Percentiles rank a stretch among this genome's conserved stretches.
phyloP scores from a whole-genome alignment of 768 basidiomycete genomes.

The Leccinum truebloodii region DNA sequence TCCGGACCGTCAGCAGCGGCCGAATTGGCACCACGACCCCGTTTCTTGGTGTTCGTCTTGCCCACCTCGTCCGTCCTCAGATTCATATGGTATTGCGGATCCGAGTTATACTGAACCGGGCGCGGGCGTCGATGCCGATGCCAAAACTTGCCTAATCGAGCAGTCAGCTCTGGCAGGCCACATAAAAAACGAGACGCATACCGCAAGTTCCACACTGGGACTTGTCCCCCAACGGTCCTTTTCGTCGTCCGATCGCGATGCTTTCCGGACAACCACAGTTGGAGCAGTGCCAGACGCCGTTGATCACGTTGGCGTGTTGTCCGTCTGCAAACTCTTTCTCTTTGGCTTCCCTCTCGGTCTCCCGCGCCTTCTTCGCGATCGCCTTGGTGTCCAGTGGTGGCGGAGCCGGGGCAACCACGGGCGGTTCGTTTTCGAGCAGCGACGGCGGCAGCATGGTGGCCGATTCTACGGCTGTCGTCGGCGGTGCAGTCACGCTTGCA shows the following conservation, averaged over 20 bases:
- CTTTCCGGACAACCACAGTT: constrained; percentile 91
- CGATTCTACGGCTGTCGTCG: constrained; percentile 69
- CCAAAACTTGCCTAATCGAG: constrained; percentile 80
- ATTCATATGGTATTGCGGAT: constrained; percentile 67
- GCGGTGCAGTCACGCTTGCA: constrained; percentile 59
- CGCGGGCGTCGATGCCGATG: constrained; percentile 81
- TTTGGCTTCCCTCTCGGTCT: constrained; percentile 80
- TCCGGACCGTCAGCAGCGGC: constrained; percentile 44
- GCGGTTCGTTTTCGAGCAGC: constrained; percentile 63
- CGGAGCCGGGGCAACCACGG: constrained; percentile 34
- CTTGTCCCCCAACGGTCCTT: constrained; percentile 88
- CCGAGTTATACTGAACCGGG: constrained; percentile 77
- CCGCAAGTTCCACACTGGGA: constrained; percentile 93
- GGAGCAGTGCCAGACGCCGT: constrained; percentile 93
- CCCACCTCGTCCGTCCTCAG: constrained; percentile 58
- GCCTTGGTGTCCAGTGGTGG: constrained; percentile 50
- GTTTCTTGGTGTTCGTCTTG: constrained; percentile 57
- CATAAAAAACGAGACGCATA: constrained; percentile 40
- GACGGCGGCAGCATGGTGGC: constrained; percentile 50
- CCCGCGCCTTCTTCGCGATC: constrained; percentile 64
- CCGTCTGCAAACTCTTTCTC: constrained; percentile 82
- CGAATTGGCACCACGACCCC: constrained; percentile 31
- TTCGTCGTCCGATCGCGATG: constrained; percentile 82
- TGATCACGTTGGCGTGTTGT: constrained; percentile 77
- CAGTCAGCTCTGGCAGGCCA: constrained; percentile 2